Conservation (phyloP, 2,329 filamentous ascomycete species). For the Thermochaetoides dissita region DNA sequence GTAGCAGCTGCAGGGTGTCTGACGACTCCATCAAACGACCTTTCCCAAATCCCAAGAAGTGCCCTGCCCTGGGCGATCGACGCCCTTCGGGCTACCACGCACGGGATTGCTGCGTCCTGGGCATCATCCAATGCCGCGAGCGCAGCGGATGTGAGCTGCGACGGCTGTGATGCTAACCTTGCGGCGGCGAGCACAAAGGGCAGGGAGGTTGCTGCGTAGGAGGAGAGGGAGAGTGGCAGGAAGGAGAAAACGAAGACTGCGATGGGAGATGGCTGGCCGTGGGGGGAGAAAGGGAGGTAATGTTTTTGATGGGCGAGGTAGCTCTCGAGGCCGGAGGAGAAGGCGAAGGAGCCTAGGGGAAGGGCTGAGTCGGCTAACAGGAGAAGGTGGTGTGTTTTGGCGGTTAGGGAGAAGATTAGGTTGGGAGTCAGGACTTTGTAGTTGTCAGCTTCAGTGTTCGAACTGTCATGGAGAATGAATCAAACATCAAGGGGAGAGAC, state of each 20-base stretch:
- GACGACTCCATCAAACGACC: conserved; percentile 37
- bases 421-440: too few relatives aligned
- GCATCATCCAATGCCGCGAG: conserved; percentile 55
- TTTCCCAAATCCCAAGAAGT: conserved; percentile 62
- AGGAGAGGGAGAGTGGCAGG: conserved; percentile 54
- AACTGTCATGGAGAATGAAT: not conserved
- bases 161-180: too few relatives aligned
- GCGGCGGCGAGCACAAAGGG: conserved; percentile 57
- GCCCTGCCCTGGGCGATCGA: conserved; percentile 65
- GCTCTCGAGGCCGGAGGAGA: conserved; percentile 70
- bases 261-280: conserved; percentile 8
- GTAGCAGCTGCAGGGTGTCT: not conserved
- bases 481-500: too few relatives aligned
- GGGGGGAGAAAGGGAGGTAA: conserved; percentile 4
- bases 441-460: not conserved
- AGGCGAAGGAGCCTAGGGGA: conserved; percentile 60
- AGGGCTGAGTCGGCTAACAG: conserved; percentile 11
- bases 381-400: conserved; percentile 7
- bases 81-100: conserved; percentile 64
- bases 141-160: too few relatives aligned
- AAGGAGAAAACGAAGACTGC: conserved; percentile 47
- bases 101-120: conserved; percentile 62
- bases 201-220: conserved; percentile 57
- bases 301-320: conserved; percentile 52
- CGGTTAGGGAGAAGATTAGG: not conserved